Evolutionary conservation across 768 basidiomycete genomes (phyloP), one percentile per base, ranked within the genome.

Genomic region (Suillus americanus): DNA sequence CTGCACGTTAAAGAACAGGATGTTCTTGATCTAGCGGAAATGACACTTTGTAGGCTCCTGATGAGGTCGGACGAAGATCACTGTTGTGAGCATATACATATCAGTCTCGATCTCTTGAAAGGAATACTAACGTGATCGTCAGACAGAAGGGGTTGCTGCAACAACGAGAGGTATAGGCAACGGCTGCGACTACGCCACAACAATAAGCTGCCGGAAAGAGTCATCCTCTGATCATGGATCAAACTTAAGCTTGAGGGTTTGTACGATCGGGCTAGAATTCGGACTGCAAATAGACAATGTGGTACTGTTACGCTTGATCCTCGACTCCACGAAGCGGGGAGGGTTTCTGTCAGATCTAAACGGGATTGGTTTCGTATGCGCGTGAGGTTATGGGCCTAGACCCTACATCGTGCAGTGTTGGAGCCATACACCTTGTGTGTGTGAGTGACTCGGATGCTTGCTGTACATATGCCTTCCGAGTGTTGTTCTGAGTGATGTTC

Each of bases 81-180:
- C 69, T 88, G 86, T 68, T 78, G 87, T 88, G 71, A 76, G 85
- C 81, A 4, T 28, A 61, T 61, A 25, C 41, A 13, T 57, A 33
- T 64, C 67, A 20, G n/a, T 57, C 23, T 20, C 20, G 12, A 38
- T 45, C 25, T 23, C 51, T 60, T 56, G 55, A 40, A 25, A 33
- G 35, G 23, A 12, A 40, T 63, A 30, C 62, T 65, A 51, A 55
- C 60, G 35, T 64, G 41, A 23, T 60, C 40, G n/a, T 23, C 67
- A 86, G 85, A 79, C 54, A 67, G 71, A 43, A 75, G 74, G 46
- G 82, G 80, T 20, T 87, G 88, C 66, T 89, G 86, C 71, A 75
- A 76, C 48, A 88, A 88, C 66, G 79, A 79, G 48, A 79, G 84
- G 66, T 88, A 89, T 73, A 80, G 85, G 60, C 83, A 79, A 67